Percentiles rank a stretch among this genome's conserved stretches.
Conservation (phyloP, 2,329 filamentous ascomycete genomes). For the Talaromyces islandicus region DNA sequence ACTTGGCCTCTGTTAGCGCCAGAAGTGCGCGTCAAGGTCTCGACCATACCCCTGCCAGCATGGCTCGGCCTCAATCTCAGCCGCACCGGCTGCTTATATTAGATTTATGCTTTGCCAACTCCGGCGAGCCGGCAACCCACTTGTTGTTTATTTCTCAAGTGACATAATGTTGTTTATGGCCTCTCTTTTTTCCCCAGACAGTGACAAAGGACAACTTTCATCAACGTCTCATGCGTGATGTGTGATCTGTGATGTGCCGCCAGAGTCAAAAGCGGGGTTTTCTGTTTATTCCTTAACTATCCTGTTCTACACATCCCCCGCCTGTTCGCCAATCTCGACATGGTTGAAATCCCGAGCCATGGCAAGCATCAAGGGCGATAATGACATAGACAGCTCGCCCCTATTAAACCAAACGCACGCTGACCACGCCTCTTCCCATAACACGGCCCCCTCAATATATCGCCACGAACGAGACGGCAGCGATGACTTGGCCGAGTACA, state of each 20-base stretch:
- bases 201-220: neutral
- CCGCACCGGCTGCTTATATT: neutral
- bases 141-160: no score
- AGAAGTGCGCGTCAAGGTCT: neutral
- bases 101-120: neutral
- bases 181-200: neutral
- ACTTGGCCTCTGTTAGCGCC: neutral
- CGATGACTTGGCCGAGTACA: neutral
- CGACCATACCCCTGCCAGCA: neutral
- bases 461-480: neutral
- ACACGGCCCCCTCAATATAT: neutral
- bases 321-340: neutral
- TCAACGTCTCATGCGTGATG: neutral
- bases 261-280: neutral
- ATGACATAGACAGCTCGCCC: constrained; percentile 4
- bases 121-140: no score
- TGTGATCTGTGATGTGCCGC: neutral
- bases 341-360: neutral
- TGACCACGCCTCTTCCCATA: neutral
- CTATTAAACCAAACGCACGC: constrained; percentile 3
- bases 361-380: neutral
- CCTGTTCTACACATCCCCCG: neutral
- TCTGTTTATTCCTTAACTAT: neutral
- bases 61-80: neutral
- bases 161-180: neutral